Evolutionary conservation across 768 basidiomycete species (phyloP).

Genomic region (Psilocybe sp.): DNA sequence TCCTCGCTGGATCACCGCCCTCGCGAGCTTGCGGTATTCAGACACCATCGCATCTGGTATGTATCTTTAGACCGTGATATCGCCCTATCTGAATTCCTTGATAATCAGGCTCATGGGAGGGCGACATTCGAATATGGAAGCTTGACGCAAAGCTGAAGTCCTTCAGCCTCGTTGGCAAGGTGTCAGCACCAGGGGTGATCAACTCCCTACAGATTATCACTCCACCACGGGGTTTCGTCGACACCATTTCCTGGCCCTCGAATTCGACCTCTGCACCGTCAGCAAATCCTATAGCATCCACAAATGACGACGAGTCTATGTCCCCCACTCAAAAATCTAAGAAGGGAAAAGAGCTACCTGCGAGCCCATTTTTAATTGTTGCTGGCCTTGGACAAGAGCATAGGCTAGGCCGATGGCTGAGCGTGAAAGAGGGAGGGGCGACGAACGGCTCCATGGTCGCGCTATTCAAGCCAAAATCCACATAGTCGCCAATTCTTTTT

Average conservation of each 20-base stretch:
- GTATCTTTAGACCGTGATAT: constrained; percentile 12
- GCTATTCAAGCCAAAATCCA: constrained; percentile 1
- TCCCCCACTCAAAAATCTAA: neutral
- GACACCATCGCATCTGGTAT: constrained; percentile 89
- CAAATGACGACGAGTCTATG: neutral
- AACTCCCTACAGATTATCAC: constrained; percentile 86
- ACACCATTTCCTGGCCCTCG: constrained; percentile 32
- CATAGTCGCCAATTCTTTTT: neutral
- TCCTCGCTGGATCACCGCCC: constrained; percentile 88
- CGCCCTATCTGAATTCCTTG: constrained; percentile 2
- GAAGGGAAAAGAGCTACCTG: constrained; percentile 15
- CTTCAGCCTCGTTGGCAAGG: constrained; percentile 63
- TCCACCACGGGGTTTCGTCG: constrained; percentile 46
- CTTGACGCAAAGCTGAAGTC: constrained; percentile 76
- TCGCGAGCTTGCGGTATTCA: constrained; percentile 82
- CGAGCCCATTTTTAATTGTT: constrained; percentile 53
- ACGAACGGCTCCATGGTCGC: constrained; percentile 70
- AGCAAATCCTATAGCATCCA: neutral
- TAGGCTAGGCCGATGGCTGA: constrained; percentile 86
- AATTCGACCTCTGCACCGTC: constrained; percentile 2
- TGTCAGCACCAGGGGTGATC: constrained; percentile 75
- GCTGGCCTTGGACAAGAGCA: constrained; percentile 88
- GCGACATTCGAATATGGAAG: constrained; percentile 87
- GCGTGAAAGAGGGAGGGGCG: constrained; percentile 62
- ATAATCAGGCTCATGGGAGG: constrained; percentile 87